phyloP scores from a whole-genome alignment of 768 basidiomycete genomes.

The Jaapia argillacea region DNA sequence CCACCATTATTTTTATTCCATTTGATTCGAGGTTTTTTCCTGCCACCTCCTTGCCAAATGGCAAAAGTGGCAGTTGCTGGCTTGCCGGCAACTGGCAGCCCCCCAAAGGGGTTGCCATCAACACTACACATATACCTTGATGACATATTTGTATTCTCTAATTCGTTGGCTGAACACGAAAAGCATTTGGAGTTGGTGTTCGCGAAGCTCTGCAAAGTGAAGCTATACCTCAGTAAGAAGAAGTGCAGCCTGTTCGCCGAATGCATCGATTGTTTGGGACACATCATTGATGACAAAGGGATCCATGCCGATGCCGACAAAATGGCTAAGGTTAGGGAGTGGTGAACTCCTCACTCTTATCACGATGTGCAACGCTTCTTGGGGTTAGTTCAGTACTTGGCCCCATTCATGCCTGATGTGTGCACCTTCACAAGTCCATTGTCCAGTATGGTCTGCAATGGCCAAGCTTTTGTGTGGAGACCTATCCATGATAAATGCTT shows the following conservation, averaged over 20 bases:
- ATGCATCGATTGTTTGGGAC: conserved; percentile 27
- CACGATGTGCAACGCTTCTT: conserved; percentile 30
- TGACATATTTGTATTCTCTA: conserved; percentile 30
- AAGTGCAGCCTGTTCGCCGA: conserved; percentile 24
- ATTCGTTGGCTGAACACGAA: conserved; percentile 27
- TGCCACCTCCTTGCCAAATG: too few species aligned
- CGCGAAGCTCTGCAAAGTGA: conserved; percentile 13
- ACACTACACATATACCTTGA: conserved; percentile 37
- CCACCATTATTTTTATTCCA: too few species aligned
- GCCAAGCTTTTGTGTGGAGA: too few species aligned
- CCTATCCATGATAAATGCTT: too few species aligned
- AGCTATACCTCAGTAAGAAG: conserved; percentile 21
- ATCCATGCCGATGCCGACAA: conserved; percentile 28
- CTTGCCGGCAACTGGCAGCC: too few species aligned
- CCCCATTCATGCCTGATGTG: too few species aligned
- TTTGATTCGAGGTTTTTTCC: too few species aligned
- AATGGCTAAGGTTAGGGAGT: conserved; percentile 20
- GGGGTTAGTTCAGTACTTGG: too few species aligned
- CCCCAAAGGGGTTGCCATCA: too few species aligned
- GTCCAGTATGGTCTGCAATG: too few species aligned
- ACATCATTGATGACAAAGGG: conserved; percentile 27
- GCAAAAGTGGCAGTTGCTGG: too few species aligned
- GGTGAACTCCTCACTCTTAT: conserved; percentile 22
- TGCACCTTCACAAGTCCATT: too few species aligned
- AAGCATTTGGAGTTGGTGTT: conserved; percentile 23